Evolutionary conservation across 257 asterid species (phyloP), one percentile per base, ranked within the genome.

Genomic region (Petunia secreta): DNA sequence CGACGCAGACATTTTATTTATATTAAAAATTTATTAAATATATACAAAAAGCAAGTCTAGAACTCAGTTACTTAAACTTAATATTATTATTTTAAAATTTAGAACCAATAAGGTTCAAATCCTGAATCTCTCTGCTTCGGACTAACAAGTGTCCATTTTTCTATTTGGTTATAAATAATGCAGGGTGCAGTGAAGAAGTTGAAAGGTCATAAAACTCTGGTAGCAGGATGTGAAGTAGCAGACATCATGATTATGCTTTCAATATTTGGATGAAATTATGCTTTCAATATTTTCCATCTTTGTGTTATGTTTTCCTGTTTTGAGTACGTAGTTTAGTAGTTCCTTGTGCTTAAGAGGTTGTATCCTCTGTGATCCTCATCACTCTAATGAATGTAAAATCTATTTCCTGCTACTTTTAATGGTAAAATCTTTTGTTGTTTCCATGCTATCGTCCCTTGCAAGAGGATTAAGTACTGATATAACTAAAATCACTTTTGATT

Each of bases 101-200:
- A 25, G 25, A 25, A 25, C 25, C 25, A 25, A 25, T 25, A 25
- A 25, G 25, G 25, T 25, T 25, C 25, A 25, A 25, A 25, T 25
- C 25, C 25, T 25, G 25, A 25, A 25, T 25, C 25, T 25, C 25
- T 25, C 25, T 25, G 0, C 25, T 25, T 0, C 25, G 25, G 25
- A 25, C 25, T 25, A 25, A 25, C 25, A 25, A 25, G 25, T 25
- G 25, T 25, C 25, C 25, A 25, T 25, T 25, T 25, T 25, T 25
- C 25, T 25, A 25, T 25, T 25, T 37, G 68, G 16, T 37, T 3
- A 63, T 63, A 63, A 63, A 63, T 64, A 25, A 80, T 40, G 85
- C 88, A 82, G 89, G 78, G 75, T 83, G 78, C 87, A 55, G 50
- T 83, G 40, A 67, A 74, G 82, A 14, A 40, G 80, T 60, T 40